A percentile compares a stretch with the other conserved stretches of the same genome.
Conservation (phyloP, 495 filamentous ascomycete genomes). For the Aspergillus wentii region DNA sequence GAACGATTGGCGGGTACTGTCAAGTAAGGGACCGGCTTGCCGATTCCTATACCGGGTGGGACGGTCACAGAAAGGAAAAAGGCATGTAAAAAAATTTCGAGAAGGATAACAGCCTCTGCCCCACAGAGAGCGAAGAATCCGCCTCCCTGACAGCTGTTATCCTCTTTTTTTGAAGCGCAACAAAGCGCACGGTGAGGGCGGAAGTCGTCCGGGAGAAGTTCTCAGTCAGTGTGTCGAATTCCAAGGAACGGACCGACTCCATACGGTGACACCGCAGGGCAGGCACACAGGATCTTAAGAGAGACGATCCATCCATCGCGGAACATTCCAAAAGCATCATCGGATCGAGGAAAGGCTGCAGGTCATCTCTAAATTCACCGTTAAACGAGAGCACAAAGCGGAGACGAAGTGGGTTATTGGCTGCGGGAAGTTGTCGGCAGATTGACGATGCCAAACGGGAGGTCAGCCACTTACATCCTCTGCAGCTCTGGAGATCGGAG, state of each 20-base stretch:
- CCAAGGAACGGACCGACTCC: too few relatives aligned
- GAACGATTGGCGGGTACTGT: background rate
- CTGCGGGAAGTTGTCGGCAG: slow-evolving; percentile 30
- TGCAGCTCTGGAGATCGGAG: too few relatives aligned
- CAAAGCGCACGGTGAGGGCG: slow-evolving; percentile 1
- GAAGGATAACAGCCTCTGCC: background rate
- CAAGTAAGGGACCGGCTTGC: slow-evolving; percentile 4
- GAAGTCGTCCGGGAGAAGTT: slow-evolving; percentile 4
- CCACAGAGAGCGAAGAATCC: too few relatives aligned
- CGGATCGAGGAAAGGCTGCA: background rate
- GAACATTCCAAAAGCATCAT: too few relatives aligned
- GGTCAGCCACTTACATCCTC: too few relatives aligned
- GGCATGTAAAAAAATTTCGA: background rate
- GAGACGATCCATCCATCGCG: too few relatives aligned
- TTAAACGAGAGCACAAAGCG: background rate
- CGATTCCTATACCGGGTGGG: slow-evolving; percentile 8
- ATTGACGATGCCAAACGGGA: slow-evolving; percentile 14
- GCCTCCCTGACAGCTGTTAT: too few relatives aligned
- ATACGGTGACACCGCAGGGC: too few relatives aligned
- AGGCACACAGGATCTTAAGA: too few relatives aligned
- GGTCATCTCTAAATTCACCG: background rate
- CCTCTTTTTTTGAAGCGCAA: slow-evolving; percentile 1
- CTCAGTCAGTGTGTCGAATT: too few relatives aligned
- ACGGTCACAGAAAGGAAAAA: slow-evolving; percentile 1
- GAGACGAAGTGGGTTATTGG: background rate